These are phyloP conservation scores for Lepidium campestre DNA, from an alignment of 441 rosid species.

Conservation along the genomic window DNA sequence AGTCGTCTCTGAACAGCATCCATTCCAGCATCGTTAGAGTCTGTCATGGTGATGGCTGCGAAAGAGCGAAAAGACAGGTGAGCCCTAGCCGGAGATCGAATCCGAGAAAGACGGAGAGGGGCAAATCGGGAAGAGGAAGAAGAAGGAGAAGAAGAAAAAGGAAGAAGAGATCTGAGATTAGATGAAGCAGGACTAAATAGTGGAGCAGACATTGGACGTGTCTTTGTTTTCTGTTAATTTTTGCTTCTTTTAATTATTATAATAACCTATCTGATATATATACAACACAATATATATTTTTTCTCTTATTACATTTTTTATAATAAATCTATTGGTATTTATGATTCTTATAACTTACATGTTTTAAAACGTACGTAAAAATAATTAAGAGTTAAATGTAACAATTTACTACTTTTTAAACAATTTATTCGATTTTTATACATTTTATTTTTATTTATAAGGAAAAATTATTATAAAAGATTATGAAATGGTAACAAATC, in stretches of 20 bases:
- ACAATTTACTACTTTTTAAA: too few species aligned
- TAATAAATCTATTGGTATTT: too few species aligned
- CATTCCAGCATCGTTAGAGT: conserved; percentile 66
- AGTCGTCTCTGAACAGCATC: conserved; percentile 98
- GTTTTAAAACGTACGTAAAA: too few species aligned
- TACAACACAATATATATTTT: background rate
- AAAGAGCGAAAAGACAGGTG: conserved; percentile 18
- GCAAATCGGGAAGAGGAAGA: background rate
- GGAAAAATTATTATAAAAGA: too few species aligned
- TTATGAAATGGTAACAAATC: too few species aligned
- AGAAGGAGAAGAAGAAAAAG: conserved; percentile 8
- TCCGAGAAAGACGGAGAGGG: conserved; percentile 10
- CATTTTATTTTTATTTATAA: too few species aligned
- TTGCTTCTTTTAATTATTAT: background rate
- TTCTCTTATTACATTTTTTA: too few species aligned
- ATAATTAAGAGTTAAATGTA: too few species aligned
- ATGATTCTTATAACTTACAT: too few species aligned
- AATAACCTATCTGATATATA: background rate
- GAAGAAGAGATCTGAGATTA: conserved; percentile 6
- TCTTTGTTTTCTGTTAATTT: background rate
- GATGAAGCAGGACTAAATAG: background rate
- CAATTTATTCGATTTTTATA: too few species aligned
- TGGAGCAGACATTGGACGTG: conserved; percentile 9
- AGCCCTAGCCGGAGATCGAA: conserved; percentile 19
- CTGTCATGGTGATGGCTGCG: conserved; percentile 40